phyloP scores from a whole-genome alignment of 306 rosid genomes.

The Ormosia semicastrata region DNA sequence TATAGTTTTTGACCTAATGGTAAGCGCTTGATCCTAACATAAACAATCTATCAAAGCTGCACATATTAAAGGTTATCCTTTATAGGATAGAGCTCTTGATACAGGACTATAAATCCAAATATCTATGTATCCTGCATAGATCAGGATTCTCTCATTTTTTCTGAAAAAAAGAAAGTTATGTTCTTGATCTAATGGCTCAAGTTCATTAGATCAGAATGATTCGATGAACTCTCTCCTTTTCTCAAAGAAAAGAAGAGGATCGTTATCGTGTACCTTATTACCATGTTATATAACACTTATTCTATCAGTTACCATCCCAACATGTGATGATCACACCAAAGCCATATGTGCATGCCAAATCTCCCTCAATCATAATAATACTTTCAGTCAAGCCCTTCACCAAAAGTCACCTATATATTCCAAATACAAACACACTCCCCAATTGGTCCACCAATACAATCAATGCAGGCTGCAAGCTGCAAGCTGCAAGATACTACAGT shows the following conservation, averaged over 20 bases:
- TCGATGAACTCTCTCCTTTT: no score
- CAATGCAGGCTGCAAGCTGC: neutral
- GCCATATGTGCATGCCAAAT: neutral
- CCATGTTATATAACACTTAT: neutral
- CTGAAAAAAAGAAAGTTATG: no score
- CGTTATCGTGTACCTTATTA: no score
- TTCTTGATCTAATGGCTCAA: no score
- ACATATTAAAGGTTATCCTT: neutral
- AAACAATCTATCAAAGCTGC: neutral
- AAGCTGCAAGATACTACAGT: neutral
- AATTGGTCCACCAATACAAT: conserved; percentile 16
- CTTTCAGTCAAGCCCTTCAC: neutral
- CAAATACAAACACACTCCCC: conserved; percentile 8
- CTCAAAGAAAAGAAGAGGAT: no score
- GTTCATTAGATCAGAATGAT: no score
- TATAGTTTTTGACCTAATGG: no score
- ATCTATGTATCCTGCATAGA: no score
- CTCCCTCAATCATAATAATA: neutral
- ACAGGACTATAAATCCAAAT: neutral
- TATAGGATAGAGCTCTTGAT: no score
- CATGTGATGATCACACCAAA: neutral
- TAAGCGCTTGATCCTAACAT: no score
- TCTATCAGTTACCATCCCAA: neutral
- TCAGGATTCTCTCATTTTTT: no score
- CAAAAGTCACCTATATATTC: conserved; percentile 8